Evolutionary conservation across 257 asterid species (phyloP), one percentile per base, ranked within the genome.

Genomic region (Nicotiana noctiflora): DNA sequence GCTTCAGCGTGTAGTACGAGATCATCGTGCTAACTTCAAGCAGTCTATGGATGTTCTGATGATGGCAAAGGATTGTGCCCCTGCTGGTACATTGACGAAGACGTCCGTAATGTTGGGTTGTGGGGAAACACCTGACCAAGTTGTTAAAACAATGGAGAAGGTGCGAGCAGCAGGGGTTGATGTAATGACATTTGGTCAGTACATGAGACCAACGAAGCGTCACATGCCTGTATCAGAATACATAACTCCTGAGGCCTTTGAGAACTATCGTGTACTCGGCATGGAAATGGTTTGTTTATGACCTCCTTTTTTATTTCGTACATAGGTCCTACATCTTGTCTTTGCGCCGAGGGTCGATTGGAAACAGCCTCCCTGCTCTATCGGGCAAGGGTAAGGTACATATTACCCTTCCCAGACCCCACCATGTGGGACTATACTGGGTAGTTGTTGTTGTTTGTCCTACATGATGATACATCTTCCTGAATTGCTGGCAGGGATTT

Each of bases 101-200:
- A 95, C 99, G 21, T 95, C 99, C 13, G 80, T 95, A 81, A 95
- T 95, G 99, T 86, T 95, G 81, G 99, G 99, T 4, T 95, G 99
- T 82, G 99, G 99, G 74, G 99, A 95, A 91, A 92, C 99, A n/a
- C 98, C 98, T 21, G 97, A 93, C 57, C 97, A 95, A 88, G 85
- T 93, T 78, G 91, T 95, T 81, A 90, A 84, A 86, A 93, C 99
- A 34, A 95, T 95, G 99, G 97, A 95, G 94, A 93, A 92, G 86
- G 98, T 93, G 72, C 88, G 94, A 83, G 93, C 90, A 17, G 97
- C 99, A 10, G 97, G 98, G 82, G 98, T 95, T 82, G 99, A 95
- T 61, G 99, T 95, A 85, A 95, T 95, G 97, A 95, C 99, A 52
- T 92, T 95, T 85, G 99, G 99, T 79, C 99, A 93, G 92, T 95